Base-by-base conservation (phyloP, 1,284 basidiomycete species). In the Sutorius eximius region DNA sequence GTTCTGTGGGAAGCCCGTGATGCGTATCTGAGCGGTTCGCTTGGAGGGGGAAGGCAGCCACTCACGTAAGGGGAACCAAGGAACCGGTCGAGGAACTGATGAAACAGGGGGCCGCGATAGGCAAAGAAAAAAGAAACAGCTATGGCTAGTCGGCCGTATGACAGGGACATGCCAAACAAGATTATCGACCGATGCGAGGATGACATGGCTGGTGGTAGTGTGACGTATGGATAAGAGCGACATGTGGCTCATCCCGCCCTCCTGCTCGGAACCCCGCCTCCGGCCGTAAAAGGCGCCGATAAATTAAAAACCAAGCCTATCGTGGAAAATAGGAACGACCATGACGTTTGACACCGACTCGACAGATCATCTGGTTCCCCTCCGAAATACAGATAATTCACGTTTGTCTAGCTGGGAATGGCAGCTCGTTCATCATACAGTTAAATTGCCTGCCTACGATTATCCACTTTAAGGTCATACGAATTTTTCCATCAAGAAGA, bases 301-400 rank as follows among this genome's bases (percentile, higher is more conserved):
- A 27, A 43, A 16, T 27, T 43, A 15, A 22, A 41, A 27, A 43
- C 9, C 42, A 7, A n/a, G 16, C 27, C n/a, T n/a, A 18, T n/a
- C 15, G 7, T 29, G 27, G 27, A 29, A 42, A 42, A 27, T 27
- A 15, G 10, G 24, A 27, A 6, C 12, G 29, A 45, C 8, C 12
- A 16, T 16, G 27, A 46, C 27, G 46, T 45, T 48, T 16, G 46
- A 48, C 24, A 22, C 18, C 12, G 36, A 45, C 18, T 33, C 38
- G 45, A 29, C 16, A 13, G 45, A 40, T 5, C 32, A n/a, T 40
- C 32, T 10, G 13, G 32, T 11, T 12, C 32, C 42, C 18, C 46
- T 45, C 10, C 24, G 29, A 44, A 49, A 60, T 59, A 16, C 45
- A 45, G 59, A 61, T 64, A 54, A 61, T 64, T 44, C 53, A 60